Base-by-base conservation (phyloP, 2,329 filamentous ascomycete genomes). In the Diaporthe sp. region DNA sequence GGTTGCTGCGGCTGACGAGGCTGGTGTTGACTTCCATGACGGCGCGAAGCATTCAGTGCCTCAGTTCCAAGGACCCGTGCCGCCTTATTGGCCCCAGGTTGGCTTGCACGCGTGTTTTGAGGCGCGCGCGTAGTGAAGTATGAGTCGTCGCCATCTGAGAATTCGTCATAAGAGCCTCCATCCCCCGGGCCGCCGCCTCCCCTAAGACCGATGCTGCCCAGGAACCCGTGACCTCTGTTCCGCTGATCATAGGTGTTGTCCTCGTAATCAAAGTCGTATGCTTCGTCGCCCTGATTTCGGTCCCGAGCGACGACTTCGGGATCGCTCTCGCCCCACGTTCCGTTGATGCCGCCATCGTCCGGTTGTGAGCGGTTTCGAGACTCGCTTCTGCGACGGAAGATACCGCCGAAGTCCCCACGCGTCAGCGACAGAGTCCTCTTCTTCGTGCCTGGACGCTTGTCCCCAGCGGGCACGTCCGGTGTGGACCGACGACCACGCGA, bases 371-470 rank as follows among this genome's bases (percentile, higher is more conserved):
- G 71, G 81, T 83, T 80, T 80, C 85, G 77, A 80, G 86, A 82
- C 81, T 84, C 80, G 81, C 87, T 84, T 25, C 83, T 82, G 28
- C 83, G 83, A 19, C 88, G 84, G 74, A 85, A 82, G 53, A 90
- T 85, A 55, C 86, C 80, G 1, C 85, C 85, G 28, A 87, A 86
- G 74, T 90, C 88, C 17, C 86, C 89, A 28, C 88, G 87, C 9
- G 89, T 91, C 8, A 93, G 85, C 3, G 92, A 94, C 73, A 93
- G 83, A 0, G 91, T 92, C 39, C 92, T 87, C 68, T 87, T 87
- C 22, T 92, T 83, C 68, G 84, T 84, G 9, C 74, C 59, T 22
- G 80, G 77, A 17, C 85, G 84, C 25, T 84, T 81, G 19, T 86
- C 84, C 0, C 81, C 82, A 1, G 84, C 84, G 28, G 79, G 81